Evolutionary conservation across 257 asterid genomes (phyloP).

Genomic region (Anisodus acutangulus): DNA sequence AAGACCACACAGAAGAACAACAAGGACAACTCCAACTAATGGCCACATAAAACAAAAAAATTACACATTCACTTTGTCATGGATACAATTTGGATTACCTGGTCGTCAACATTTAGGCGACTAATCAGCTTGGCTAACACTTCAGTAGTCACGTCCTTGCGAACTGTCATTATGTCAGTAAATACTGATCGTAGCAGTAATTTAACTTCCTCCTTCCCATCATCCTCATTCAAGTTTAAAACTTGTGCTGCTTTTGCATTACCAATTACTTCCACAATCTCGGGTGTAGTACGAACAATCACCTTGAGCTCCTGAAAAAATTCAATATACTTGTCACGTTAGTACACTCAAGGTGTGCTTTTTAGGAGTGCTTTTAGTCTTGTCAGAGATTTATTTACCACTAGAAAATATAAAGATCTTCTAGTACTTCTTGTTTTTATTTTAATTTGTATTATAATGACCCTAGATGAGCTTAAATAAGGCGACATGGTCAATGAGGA

Average conservation of each 20-base stretch:
- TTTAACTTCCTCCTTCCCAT: conserved; percentile 60
- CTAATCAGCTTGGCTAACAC: conserved; percentile 60
- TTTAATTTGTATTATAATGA: too few species aligned
- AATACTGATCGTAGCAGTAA: conserved; percentile 63
- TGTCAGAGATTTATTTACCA: not conserved
- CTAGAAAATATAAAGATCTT: not conserved
- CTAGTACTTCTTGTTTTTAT: not conserved
- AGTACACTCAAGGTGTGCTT: not conserved
- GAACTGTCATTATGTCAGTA: conserved; percentile 73
- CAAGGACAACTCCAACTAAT: not conserved
- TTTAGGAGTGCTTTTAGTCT: not conserved
- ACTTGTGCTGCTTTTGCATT: conserved; percentile 53
- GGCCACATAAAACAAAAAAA: not conserved
- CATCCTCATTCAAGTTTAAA: conserved; percentile 44
- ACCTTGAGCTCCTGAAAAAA: conserved; percentile 71
- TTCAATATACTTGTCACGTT: not conserved
- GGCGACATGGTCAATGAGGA: too few species aligned
- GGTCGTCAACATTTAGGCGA: conserved; percentile 59
- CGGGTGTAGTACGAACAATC: conserved; percentile 74
- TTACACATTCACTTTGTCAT: not conserved
- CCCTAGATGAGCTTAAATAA: too few species aligned
- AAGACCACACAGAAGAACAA: not conserved
- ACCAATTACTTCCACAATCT: conserved; percentile 82
- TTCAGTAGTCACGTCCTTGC: conserved; percentile 55
- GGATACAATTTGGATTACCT: conserved; percentile 47